Conservation (phyloP, 2,329 filamentous ascomycete species). For the Amesomyces nigricolor region DNA sequence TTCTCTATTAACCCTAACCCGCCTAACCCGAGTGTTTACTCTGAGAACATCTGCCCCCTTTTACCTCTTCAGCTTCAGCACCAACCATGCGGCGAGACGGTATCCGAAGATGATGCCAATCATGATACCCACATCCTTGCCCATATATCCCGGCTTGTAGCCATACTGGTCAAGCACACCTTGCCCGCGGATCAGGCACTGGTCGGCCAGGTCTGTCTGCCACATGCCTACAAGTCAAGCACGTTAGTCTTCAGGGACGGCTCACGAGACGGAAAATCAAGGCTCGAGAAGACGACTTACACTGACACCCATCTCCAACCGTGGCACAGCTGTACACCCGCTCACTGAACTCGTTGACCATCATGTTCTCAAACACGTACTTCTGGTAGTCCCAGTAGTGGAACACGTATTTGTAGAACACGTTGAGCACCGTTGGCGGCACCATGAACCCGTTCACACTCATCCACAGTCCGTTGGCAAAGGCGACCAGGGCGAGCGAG, state of each 20-base stretch:
- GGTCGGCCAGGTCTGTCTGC: slow-evolving; percentile 50
- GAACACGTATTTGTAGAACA: slow-evolving; percentile 81
- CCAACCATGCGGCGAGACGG: slow-evolving; percentile 61
- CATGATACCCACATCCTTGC: slow-evolving; percentile 71
- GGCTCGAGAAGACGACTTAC: slow-evolving; percentile 30
- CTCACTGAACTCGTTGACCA: slow-evolving; percentile 76
- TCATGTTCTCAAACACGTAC: slow-evolving; percentile 89
- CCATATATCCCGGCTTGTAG: slow-evolving; percentile 57
- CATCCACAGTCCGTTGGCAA: slow-evolving; percentile 90
- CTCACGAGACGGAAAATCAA: neutral
- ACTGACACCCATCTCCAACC: slow-evolving; percentile 47
- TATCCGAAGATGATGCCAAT: slow-evolving; percentile 71
- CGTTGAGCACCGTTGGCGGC: slow-evolving; percentile 63
- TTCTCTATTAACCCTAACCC: too few relatives aligned
- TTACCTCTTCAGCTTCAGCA: slow-evolving; percentile 40
- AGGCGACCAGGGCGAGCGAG: slow-evolving; percentile 71
- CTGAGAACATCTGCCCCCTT: too few relatives aligned
- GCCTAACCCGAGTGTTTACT: neutral
- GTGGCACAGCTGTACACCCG: slow-evolving; percentile 56
- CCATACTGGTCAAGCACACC: slow-evolving; percentile 66
- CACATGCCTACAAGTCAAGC: slow-evolving; percentile 48
- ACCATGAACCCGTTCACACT: slow-evolving; percentile 79
- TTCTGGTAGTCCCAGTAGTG: slow-evolving; percentile 84
- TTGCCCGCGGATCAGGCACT: slow-evolving; percentile 66
- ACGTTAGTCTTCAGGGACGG: neutral